Evolutionary conservation across 805 yeast genomes (phyloP).

Genomic region (Hanseniaspora jakobsenii): DNA sequence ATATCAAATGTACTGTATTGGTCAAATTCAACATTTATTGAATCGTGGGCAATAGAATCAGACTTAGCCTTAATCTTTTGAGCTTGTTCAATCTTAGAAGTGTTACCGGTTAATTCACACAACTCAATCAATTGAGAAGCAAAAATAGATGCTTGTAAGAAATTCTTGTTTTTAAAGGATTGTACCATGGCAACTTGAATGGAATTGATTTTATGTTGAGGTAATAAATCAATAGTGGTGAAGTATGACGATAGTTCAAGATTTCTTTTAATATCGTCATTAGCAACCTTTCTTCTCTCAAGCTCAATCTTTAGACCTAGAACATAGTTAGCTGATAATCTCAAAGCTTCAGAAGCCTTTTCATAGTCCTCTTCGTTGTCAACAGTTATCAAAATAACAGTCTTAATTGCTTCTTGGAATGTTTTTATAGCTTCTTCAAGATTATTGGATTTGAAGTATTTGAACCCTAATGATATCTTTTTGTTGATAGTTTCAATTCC

Average conservation of each 20-base stretch:
- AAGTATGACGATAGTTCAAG: constrained; percentile 93
- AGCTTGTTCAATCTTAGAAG: constrained; percentile 82
- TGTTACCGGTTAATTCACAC: constrained; percentile 54
- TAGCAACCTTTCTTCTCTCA: constrained; percentile 68
- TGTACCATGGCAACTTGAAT: constrained; percentile 91
- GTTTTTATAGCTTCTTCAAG: constrained; percentile 65
- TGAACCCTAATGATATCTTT: constrained; percentile 59
- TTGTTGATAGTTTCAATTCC: constrained; percentile 58
- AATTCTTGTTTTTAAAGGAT: constrained; percentile 79
- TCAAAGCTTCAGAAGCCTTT: constrained; percentile 58
- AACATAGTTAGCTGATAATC: constrained; percentile 77
- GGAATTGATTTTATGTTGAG: constrained; percentile 76
- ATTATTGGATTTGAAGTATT: constrained; percentile 69
- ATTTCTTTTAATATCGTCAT: constrained; percentile 65
- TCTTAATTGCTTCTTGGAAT: constrained; percentile 71
- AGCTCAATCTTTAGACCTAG: constrained; percentile 85
- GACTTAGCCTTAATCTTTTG: constrained; percentile 68
- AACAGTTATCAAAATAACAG: constrained; percentile 59
- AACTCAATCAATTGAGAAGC: constrained; percentile 53
- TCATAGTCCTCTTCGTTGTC: constrained; percentile 61
- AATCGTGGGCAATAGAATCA: constrained; percentile 71
- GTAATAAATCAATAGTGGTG: constrained; percentile 70
- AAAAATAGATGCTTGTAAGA: constrained; percentile 75
- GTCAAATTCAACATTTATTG: constrained; percentile 82
- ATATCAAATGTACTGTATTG: constrained; percentile 83